These are phyloP conservation scores for Punctularia strigosozonata DNA, from an alignment of 768 basidiomycete genomes.

Conservation along the genomic window DNA sequence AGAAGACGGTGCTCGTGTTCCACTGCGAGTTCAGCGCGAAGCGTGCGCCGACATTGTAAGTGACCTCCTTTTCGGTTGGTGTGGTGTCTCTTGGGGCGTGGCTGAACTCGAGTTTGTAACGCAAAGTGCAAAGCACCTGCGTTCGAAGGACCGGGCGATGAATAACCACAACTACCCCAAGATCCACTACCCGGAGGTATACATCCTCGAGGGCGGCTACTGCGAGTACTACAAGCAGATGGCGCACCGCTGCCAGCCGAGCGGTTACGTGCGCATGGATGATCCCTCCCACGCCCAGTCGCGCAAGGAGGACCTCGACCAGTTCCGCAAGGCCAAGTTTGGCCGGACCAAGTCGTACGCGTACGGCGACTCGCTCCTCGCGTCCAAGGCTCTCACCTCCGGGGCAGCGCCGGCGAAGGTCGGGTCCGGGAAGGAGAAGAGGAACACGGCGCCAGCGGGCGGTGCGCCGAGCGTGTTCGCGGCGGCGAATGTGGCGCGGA, in stretches of 20 bases:
- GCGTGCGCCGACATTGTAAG: constrained; percentile 91
- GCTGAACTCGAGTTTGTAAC: no score
- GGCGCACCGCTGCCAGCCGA: constrained; percentile 63
- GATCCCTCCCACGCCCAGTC: constrained; percentile 76
- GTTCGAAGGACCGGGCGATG: constrained; percentile 79
- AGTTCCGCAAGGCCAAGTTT: constrained; percentile 83
- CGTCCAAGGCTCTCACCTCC: constrained; percentile 29
- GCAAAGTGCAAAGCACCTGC: constrained; percentile 84
- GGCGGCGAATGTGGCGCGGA: constrained; percentile 57
- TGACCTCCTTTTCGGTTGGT: constrained; percentile 7
- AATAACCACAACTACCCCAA: constrained; percentile 87
- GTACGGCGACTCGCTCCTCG: no score
- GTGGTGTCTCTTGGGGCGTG: not conserved
- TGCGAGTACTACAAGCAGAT: constrained; percentile 72
- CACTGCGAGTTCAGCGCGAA: constrained; percentile 98
- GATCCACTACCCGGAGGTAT: constrained; percentile 93
- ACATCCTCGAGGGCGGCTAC: constrained; percentile 95
- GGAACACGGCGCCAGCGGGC: constrained; percentile 53
- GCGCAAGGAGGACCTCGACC: constrained; percentile 78
- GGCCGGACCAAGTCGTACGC: constrained; percentile 87
- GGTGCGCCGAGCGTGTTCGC: constrained; percentile 41
- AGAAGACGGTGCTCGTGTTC: constrained; percentile 85
- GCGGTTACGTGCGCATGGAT: constrained; percentile 87
- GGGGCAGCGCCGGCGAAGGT: constrained; percentile 22
- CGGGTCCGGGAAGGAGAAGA: constrained; percentile 44